Base-by-base conservation (phyloP, 208 protist species). In the Trypanosoma platydactyli region DNA sequence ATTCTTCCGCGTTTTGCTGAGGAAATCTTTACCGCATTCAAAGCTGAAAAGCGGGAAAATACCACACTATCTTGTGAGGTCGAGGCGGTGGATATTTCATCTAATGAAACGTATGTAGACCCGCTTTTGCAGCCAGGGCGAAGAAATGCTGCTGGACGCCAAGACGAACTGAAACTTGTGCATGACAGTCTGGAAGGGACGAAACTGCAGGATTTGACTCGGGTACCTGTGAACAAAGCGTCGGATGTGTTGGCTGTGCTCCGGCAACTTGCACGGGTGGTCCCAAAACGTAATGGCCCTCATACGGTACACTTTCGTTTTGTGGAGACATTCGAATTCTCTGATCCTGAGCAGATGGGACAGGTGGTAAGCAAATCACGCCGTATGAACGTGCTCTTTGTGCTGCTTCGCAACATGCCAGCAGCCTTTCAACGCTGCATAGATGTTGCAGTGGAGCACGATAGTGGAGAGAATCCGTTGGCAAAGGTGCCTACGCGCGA, bases 401-500 rank as follows among this genome's bases (percentile, higher is more conserved):
- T 77, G 9, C 62, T 95, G 13, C 61, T 95, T 63, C 84, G 83
- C 30, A 90, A 83, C 56, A 77, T 88, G 71, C 89, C 89, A 4
- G 59, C 84, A 5, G 80, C 79, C 38, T 92, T 95, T 45, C 86
- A 92, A 50, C 86, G 89, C 58, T 91, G 84, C 77, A 70, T 95
- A 51, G 84, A 95, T 56, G 82, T 92, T 16, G 89, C 89, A 12
- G 83, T 89, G 29, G 82, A 92, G 70, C 86, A 84, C 61, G 89
- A 95, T 69, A 92, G 81, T 62, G 86, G 86, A 3, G 86, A 91
- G 69, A 95, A 95, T 54, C 81, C 84, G 35, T 51, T 92, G 40
- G 86, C 84, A 1, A 95, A 93, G 75, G 86, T 95, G 38, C 89
- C 89, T 22, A 79, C 78, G 41, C 86, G 89, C 20, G 89, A 95